phyloP scores from a whole-genome alignment of 331 rosid species.

The Spiraea crenata region DNA sequence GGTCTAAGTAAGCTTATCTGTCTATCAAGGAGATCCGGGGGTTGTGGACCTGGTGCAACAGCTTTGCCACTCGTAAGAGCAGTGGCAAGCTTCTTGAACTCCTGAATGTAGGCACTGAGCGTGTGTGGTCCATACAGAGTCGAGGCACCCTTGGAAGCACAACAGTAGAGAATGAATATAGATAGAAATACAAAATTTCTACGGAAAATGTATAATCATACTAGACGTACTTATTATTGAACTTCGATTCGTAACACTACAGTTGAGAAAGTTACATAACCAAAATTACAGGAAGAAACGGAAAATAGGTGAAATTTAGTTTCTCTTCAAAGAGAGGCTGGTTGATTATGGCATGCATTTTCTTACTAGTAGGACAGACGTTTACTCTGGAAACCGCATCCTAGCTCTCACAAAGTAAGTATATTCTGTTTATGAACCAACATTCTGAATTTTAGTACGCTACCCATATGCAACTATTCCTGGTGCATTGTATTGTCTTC shows the following conservation, averaged over 20 bases:
- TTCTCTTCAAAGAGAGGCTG: not conserved
- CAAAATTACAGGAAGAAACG: not conserved
- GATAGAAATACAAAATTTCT: not conserved
- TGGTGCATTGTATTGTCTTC: not conserved
- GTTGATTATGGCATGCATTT: not conserved
- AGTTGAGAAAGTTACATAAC: not conserved
- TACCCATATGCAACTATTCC: not conserved
- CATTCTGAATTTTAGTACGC: not conserved
- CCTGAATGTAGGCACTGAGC: conserved; percentile 77
- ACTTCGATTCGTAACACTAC: not conserved
- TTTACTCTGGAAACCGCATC: not conserved
- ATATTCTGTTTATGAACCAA: not conserved
- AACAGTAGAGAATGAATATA: conserved; percentile 4
- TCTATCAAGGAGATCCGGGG: conserved; percentile 71
- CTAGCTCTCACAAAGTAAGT: not conserved
- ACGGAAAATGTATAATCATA: not conserved
- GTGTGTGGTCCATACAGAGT: conserved; percentile 89
- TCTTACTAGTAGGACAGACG: not conserved
- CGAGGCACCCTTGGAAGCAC: conserved; percentile 70
- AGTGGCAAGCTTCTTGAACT: conserved; percentile 77
- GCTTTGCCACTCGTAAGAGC: conserved; percentile 41
- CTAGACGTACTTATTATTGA: not conserved
- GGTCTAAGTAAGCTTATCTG: conserved; percentile 82
- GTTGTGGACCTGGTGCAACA: conserved; percentile 67
- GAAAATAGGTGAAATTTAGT: not conserved